Conservation (phyloP, 2,329 filamentous ascomycete genomes). For the Pyrenophora graminea region DNA sequence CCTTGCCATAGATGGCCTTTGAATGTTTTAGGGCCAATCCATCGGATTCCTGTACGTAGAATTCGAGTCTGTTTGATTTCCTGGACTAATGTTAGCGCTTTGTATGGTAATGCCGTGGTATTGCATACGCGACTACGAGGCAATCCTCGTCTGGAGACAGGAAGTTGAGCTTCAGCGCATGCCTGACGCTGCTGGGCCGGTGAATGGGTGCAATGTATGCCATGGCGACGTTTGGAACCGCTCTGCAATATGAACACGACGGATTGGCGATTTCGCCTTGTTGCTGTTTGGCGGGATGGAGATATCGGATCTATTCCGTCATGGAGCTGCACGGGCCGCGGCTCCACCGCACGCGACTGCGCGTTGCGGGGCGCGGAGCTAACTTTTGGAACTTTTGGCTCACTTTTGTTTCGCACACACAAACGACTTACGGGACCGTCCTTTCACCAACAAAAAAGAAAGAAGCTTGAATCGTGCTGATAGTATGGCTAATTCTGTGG, state of each 20-base stretch:
- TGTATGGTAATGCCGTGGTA: neutral
- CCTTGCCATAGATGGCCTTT: constrained; percentile 78
- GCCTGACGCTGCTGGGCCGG: constrained; percentile 84
- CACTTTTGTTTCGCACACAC: constrained; percentile 7
- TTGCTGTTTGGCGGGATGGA: constrained; percentile 9
- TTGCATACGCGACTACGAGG: constrained; percentile 80
- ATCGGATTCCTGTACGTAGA: constrained; percentile 72
- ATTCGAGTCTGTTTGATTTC: constrained; percentile 82
- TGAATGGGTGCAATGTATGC: constrained; percentile 95
- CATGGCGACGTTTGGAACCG: constrained; percentile 59
- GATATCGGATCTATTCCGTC: constrained; percentile 37
- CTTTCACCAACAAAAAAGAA: neutral
- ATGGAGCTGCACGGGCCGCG: constrained; percentile 26
- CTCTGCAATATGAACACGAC: constrained; percentile 16
- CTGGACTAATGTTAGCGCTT: constrained; percentile 43
- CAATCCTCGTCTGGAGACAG: constrained; percentile 75
- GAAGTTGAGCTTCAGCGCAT: constrained; percentile 81
- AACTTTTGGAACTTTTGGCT: constrained; percentile 24
- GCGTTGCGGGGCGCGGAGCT: constrained; percentile 30
- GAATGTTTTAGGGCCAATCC: constrained; percentile 66
- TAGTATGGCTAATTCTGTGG: constrained; percentile 14
- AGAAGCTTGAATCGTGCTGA: constrained; percentile 6
- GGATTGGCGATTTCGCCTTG: neutral
- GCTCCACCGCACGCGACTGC: constrained; percentile 21
- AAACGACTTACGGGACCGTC: constrained; percentile 35